Conservation (phyloP, 495 filamentous ascomycete species). For the Delitschia confertaspora region DNA sequence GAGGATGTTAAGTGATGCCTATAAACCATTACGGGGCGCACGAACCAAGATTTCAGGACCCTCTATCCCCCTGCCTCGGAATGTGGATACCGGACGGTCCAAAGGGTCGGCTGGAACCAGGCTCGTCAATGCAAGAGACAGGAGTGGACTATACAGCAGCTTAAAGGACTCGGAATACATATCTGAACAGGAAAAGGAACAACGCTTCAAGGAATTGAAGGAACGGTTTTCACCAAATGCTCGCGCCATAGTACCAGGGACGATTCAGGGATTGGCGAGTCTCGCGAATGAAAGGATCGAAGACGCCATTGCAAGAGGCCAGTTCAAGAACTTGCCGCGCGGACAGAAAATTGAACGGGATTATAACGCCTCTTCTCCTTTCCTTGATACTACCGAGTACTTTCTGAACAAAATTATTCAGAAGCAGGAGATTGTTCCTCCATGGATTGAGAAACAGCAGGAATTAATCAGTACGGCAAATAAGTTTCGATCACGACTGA, state of each 20-base stretch:
- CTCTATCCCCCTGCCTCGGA: slow-evolving; percentile 33
- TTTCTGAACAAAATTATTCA: slow-evolving; percentile 99
- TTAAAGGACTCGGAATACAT: slow-evolving; percentile 51
- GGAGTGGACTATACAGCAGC: slow-evolving; percentile 60
- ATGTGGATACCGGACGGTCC: slow-evolving; percentile 44
- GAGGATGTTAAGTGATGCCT: slow-evolving; percentile 78
- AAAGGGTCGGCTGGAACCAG: slow-evolving; percentile 46
- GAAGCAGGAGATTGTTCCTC: slow-evolving; percentile 75
- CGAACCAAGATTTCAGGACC: slow-evolving; percentile 36
- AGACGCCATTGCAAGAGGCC: slow-evolving; percentile 82
- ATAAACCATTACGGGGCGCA: slow-evolving; percentile 56
- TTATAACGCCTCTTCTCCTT: slow-evolving; percentile 74
- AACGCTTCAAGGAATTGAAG: slow-evolving; percentile 59
- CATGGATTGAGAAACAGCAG: slow-evolving; percentile 97
- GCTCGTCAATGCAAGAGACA: slow-evolving; percentile 70
- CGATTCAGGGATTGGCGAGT: slow-evolving; percentile 67
- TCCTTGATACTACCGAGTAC: slow-evolving; percentile 93
- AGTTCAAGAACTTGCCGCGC: slow-evolving; percentile 80
- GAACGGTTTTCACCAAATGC: slow-evolving; percentile 70
- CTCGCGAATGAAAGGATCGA: slow-evolving; percentile 92
- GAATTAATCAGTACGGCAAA: slow-evolving; percentile 63
- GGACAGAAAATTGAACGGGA: slow-evolving; percentile 73
- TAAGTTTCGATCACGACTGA: slow-evolving; percentile 62
- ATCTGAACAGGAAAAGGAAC: slow-evolving; percentile 60
- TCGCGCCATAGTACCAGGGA: slow-evolving; percentile 60